Evolutionary conservation across 1,284 basidiomycete genomes (phyloP).

Genomic region (Quambalaria eucalypti): DNA sequence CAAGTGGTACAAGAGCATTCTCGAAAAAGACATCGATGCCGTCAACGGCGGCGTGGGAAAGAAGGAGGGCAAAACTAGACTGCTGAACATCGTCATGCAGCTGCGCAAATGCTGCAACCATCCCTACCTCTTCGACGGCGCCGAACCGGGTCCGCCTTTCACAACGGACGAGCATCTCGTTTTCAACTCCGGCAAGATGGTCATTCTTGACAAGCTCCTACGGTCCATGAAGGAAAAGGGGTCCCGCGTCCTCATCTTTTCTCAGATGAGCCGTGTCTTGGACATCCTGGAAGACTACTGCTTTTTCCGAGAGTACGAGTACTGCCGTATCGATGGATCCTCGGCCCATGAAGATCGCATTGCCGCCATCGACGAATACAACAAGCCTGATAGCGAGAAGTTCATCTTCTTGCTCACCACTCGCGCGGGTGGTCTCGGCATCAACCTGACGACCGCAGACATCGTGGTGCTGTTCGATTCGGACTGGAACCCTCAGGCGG

Average conservation of each 20-base stretch:
- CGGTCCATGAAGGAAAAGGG: slow-evolving; percentile 77
- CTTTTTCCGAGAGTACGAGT: slow-evolving; percentile 73
- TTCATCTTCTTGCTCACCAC: slow-evolving; percentile 97
- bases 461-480: slow-evolving; percentile 95
- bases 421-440: slow-evolving; percentile 93
- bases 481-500: slow-evolving; percentile 99
- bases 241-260: slow-evolving; percentile 91
- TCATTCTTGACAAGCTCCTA: slow-evolving; percentile 89
- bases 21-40: slow-evolving; percentile 98
- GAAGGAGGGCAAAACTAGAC: slow-evolving; percentile 94
- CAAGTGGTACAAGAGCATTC: slow-evolving; percentile 68
- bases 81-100: slow-evolving; percentile 99
- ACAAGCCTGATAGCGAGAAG: slow-evolving; percentile 85
- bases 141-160: slow-evolving; percentile 88
- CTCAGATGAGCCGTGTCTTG: slow-evolving; percentile 90
- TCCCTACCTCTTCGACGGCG: slow-evolving; percentile 54
- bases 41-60: slow-evolving; percentile 65
- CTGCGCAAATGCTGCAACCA: slow-evolving; percentile 57
- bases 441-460: slow-evolving; percentile 91
- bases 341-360: slow-evolving; percentile 96
- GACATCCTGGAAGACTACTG: slow-evolving; percentile 98
- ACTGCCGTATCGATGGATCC: slow-evolving; percentile 91
- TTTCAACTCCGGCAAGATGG: slow-evolving; percentile 92
- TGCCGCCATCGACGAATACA: slow-evolving; percentile 91
- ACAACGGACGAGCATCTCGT: slow-evolving; percentile 96